Base-by-base conservation (phyloP, 208 protist genomes). In the Trypanosoma grayi region DNA sequence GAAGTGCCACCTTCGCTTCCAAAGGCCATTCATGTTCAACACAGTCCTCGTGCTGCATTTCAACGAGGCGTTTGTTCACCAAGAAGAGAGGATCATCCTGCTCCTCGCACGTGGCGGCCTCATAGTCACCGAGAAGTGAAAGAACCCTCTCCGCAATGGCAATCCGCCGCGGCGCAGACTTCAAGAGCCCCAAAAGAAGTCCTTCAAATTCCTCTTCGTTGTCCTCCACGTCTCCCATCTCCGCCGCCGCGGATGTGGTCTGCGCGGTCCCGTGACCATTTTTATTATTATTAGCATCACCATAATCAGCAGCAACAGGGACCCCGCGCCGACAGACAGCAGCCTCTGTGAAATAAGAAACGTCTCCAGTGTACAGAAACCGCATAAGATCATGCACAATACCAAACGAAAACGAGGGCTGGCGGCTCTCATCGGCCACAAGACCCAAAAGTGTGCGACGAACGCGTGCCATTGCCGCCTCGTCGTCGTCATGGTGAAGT, bases 331-430 rank as follows among this genome's bases (percentile, higher is more conserved):
- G 22, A 56, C 64, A 70, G 22, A 37, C 28, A 13, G 56, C 1
- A n/a, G 39, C 40, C 33, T 28, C 27, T 13, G 39, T 62, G 44
- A 70, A 70, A 3, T 59, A n/a, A 18, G 30, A 9, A 6, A 34
- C 24, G 4, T 59, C 37, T 16, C 64, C 64, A 8, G 45, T 64
- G 48, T 70, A 60, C 18, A 70, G 46, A 43, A 70, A 70, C 7
- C 41, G 11, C 14, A 63, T 18, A 37, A 70, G 59, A n/a, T 70
- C 56, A 40, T 18, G 24, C 24, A 70, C 41, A 16, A 70, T 27
- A 51, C 18, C 18, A 18, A 70, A 58, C 0, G 47, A 22, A 20
- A 70, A 50, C 6, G 64, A 70, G 8, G 64, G 64, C 10, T 13
- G 10, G 6, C 40, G 4, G 5, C 47, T 59, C 47, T 63, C 55